These are phyloP conservation scores for Entophlyctis helioformis DNA, from an alignment of 192 early-diverging fungal genomes.

Conservation along the genomic window DNA sequence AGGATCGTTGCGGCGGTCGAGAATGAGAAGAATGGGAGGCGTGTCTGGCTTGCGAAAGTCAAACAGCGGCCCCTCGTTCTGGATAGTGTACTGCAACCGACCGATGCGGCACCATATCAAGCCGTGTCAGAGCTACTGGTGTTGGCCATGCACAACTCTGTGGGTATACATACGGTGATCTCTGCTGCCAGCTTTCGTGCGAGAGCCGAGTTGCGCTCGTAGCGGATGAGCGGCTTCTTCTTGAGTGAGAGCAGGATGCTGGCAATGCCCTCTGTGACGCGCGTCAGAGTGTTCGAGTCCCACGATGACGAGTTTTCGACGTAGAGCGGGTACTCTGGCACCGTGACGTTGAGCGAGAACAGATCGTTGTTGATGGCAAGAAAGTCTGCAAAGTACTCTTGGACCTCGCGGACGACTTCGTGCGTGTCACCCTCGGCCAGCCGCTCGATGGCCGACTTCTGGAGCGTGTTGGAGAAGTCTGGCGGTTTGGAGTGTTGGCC, in stretches of 20 bases:
- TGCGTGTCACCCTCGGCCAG: slow-evolving; percentile 92
- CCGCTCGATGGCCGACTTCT: slow-evolving; percentile 80
- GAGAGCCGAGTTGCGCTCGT: slow-evolving; percentile 71
- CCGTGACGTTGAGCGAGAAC: slow-evolving; percentile 63
- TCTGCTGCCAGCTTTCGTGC: slow-evolving; percentile 74
- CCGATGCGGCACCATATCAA: not conserved
- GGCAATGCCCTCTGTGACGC: slow-evolving; percentile 67
- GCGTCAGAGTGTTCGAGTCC: slow-evolving; percentile 64
- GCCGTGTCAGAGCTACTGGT: too few species aligned
- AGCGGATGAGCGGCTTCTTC: slow-evolving; percentile 85
- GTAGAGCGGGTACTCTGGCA: slow-evolving; percentile 54
- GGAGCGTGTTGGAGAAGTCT: slow-evolving; percentile 92
- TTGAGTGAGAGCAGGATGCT: slow-evolving; percentile 73
- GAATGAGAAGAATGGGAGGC: slow-evolving; percentile 74
- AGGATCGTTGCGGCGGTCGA: slow-evolving; percentile 93
- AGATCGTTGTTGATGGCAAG: slow-evolving; percentile 71
- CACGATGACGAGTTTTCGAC: slow-evolving; percentile 59
- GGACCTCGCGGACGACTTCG: slow-evolving; percentile 88
- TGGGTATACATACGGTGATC: slow-evolving; percentile 53
- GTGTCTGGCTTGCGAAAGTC: slow-evolving; percentile 69
- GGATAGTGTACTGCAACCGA: slow-evolving; percentile 56
- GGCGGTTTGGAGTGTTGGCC: too few species aligned
- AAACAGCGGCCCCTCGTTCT: slow-evolving; percentile 59
- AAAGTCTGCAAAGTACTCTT: slow-evolving; percentile 94
- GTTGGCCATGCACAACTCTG: too few species aligned